A percentile compares a stretch with the other conserved stretches of the same genome.
These are phyloP conservation scores for Chrysosporium keratinophilum DNA, from an alignment of 2,329 filamentous ascomycete genomes.

Conservation along the genomic window DNA sequence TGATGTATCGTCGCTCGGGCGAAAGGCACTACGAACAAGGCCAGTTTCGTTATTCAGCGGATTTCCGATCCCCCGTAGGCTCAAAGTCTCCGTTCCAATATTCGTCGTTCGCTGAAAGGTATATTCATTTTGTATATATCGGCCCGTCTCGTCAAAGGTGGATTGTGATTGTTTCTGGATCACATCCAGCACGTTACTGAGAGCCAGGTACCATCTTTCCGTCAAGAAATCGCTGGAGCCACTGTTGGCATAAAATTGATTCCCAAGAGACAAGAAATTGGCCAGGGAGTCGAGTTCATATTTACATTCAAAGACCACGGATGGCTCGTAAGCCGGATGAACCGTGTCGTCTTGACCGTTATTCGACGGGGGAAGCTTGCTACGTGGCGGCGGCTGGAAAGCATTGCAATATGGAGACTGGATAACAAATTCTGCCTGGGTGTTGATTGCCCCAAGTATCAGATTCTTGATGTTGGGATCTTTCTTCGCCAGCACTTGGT, in stretches of 20 bases:
- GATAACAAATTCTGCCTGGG: conserved; percentile 89
- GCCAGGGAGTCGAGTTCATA: conserved; percentile 95
- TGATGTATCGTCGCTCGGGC: conserved; percentile 88
- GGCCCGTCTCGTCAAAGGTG: conserved; percentile 64
- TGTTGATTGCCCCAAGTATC: conserved; percentile 89
- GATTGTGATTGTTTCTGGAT: conserved; percentile 67
- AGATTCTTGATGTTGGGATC: conserved; percentile 68
- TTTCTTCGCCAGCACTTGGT: conserved; percentile 72
- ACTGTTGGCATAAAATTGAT: conserved; percentile 76
- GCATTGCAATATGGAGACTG: conserved; percentile 95
- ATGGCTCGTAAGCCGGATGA: conserved; percentile 75
- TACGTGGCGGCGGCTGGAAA: conserved; percentile 86
- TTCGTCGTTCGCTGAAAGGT: conserved; percentile 75
- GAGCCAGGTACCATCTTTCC: conserved; percentile 63
- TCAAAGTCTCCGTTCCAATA: conserved; percentile 80
- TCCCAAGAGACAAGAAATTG: conserved; percentile 74
- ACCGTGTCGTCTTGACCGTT: conserved; percentile 79
- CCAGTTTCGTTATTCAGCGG: conserved; percentile 76
- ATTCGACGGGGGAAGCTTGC: conserved; percentile 57
- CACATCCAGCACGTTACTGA: conserved; percentile 63
- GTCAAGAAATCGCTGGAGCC: conserved; percentile 68
- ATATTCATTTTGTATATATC: conserved; percentile 64
- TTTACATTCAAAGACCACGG: conserved; percentile 91
- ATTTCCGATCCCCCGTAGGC: conserved; percentile 74
- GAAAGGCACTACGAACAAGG: conserved; percentile 80